Conservation (phyloP, 1,284 basidiomycete genomes). For the Ganoderma sinense region DNA sequence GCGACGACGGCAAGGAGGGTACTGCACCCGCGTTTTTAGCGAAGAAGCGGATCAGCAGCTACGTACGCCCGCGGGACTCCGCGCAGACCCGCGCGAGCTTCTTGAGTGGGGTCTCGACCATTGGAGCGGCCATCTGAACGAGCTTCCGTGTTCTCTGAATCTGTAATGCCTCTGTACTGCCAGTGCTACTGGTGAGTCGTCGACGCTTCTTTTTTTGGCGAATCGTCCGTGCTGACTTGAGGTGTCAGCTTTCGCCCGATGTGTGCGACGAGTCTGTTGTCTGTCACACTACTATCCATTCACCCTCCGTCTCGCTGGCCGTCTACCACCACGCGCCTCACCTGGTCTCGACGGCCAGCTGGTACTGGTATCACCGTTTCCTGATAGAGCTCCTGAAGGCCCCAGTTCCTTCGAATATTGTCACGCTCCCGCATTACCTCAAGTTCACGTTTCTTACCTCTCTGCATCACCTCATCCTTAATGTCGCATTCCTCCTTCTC, state of each 20-base stretch:
- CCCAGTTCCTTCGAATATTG: not conserved
- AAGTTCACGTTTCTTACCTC: not conserved
- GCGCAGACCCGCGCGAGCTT: constrained; percentile 16
- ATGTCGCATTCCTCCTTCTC: not conserved
- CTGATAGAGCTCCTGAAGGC: not conserved
- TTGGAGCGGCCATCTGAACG: constrained; percentile 24
- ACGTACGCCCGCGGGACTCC: constrained; percentile 22
- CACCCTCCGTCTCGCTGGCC: constrained; percentile 21
- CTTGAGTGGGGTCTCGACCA: constrained; percentile 18
- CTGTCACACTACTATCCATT: constrained; percentile 16
- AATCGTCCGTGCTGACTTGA: not conserved
- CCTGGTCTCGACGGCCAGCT: constrained; percentile 28
- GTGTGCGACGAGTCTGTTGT: constrained; percentile 15
- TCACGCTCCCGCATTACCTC: not conserved
- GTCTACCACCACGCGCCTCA: constrained; percentile 15
- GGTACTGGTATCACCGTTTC: constrained; percentile 3
- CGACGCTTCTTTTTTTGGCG: not conserved
- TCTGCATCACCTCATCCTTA: not conserved
- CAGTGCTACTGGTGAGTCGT: constrained; percentile 9
- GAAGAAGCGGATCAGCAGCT: constrained; percentile 56
- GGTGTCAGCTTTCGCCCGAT: constrained; percentile 1
- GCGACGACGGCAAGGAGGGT: constrained; percentile 53
- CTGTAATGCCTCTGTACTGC: constrained; percentile 5
- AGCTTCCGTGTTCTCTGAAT: not conserved
- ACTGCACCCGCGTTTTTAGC: constrained; percentile 56